Base-by-base conservation (phyloP, 768 basidiomycete species). In the Grammothele lineata region DNA sequence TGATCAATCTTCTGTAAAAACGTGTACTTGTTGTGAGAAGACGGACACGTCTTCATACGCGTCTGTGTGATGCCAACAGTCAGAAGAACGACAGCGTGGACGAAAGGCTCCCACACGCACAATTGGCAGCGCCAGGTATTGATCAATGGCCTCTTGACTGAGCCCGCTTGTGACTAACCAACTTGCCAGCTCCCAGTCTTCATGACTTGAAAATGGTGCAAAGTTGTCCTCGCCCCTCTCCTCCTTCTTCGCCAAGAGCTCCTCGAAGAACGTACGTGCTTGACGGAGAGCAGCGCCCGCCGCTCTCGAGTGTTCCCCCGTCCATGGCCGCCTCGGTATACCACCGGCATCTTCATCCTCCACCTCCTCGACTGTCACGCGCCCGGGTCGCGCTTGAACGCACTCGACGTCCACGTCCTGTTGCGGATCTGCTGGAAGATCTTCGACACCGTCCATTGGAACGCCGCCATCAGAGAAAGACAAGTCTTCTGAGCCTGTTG, bases 91-190 rank as follows among this genome's bases (percentile, higher is more conserved):
- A n/a, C n/a, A n/a, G 65, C 7, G 66, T 53, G 47, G 63, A 66
- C 0, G 33, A 37, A 65, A 66, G 4, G 66, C 60, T 3, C 62
- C 43, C 58, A 67, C 3, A 64, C 62, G 45, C 49, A 66, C 63
- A 15, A 57, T 60, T 11, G 55, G 40, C 3, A 70, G 47, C 25
- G 65, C 64, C 15, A 71, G 50, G 37, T 67, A 69, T 7, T 57
- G 43, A 30, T 70, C 55, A 0, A 62, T 66, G 19, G 35, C 42
- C 11, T 33, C 9, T 41, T 63, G 56, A 1, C 41, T 60, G 17
- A 68, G 56, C 6, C 67, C 58, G 4, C 64, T 7, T 43, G 46
- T 35, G 58, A 62, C 58, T 22, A 72, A 40, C 67, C 63, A 71
- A 15, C 47, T 34, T 1, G 56, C 70, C 2, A 71, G 41, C 35